Percentiles rank a stretch among this genome's conserved stretches.
Conservation (phyloP, 768 basidiomycete species). For the Aureoboletus auriporus region DNA sequence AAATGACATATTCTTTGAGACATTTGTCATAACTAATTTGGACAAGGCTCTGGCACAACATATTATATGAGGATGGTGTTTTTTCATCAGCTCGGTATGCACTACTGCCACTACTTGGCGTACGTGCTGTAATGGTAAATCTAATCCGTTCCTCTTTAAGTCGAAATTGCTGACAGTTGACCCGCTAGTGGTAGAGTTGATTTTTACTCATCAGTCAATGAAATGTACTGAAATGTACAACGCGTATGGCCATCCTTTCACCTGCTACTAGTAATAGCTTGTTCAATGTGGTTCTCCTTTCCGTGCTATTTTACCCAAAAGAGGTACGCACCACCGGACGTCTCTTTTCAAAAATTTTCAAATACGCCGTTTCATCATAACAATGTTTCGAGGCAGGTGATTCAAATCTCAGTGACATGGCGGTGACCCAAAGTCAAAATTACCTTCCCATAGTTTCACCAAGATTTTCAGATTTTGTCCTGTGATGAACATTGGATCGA, state of each 20-base stretch:
- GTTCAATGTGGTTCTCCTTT: constrained; percentile 60
- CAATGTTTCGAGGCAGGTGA: constrained; percentile 19
- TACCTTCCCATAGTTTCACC: constrained; percentile 77
- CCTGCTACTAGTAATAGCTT: too few relatives aligned
- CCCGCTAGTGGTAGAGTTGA: constrained; percentile 50
- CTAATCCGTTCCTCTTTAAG: too few relatives aligned
- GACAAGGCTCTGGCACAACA: constrained; percentile 68
- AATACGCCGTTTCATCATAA: constrained; percentile 59
- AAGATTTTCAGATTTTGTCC: constrained; percentile 31
- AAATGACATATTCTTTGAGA: too few relatives aligned
- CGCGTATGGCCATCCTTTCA: constrained; percentile 65
- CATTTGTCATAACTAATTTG: too few relatives aligned
- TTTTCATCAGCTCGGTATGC: constrained; percentile 79
- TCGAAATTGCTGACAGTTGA: constrained; percentile 51
- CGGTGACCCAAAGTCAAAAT: constrained; percentile 9
- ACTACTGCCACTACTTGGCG: too few relatives aligned
- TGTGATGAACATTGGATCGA: neutral
- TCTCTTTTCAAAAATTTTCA: constrained; percentile 56
- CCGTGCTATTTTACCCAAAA: neutral
- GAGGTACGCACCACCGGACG: constrained; percentile 70
- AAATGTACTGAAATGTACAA: constrained; percentile 57
- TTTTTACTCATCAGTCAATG: constrained; percentile 54
- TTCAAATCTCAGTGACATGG: too few relatives aligned
- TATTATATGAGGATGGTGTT: constrained; percentile 80
- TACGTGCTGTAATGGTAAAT: too few relatives aligned